Base-by-base conservation (phyloP, 2,329 filamentous ascomycete species). In the Diaporthe eres region DNA sequence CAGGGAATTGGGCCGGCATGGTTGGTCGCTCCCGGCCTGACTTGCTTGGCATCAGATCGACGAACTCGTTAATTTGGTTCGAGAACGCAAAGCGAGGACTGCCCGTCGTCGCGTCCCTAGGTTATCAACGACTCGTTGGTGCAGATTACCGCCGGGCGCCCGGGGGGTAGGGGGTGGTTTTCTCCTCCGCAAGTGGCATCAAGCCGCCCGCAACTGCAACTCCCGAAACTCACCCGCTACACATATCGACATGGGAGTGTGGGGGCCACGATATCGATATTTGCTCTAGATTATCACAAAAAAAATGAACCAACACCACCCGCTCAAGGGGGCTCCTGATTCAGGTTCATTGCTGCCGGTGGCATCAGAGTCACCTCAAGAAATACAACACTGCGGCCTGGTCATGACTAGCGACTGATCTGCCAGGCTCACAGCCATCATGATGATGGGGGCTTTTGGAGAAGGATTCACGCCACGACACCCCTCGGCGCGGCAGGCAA, bases 21-120 rank as follows among this genome's bases (percentile, higher is more conserved):
- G 47, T 63, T 61, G 51, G 47, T 55, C 31, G 17, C 44, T 61
- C 28, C 25, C 34, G 37, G 47, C 34, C 34, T 55, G 55, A 63
- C 73, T 58, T 44, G 31, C 65, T 71, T 63, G 47, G 73, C 51
- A 47, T 71, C 73, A 63, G 63, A 74, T 74, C 63, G 47, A 51
- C 37, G 31, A 70, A 61, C 37, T 70, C 39, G 44, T 63, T 34
- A 37, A 44, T 15, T 67, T 68, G 71, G 51, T 44, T 44, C 72
- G 60, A 68, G 42, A 70, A 49, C 28, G n/a, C 39, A 31, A 15
- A 19, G n/a, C 42, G n/a, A 34, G 9, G 22, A 28, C 10, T 31
- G 31, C 44, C 34, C 47, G 34, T 47, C 47, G 19, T 71, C 60
- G 28, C 28, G 31, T 61, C 44, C 37, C 47, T 31, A 15, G 37